Base-by-base conservation (phyloP, 2,329 filamentous ascomycete genomes). In the Dactylellina cionopaga region DNA sequence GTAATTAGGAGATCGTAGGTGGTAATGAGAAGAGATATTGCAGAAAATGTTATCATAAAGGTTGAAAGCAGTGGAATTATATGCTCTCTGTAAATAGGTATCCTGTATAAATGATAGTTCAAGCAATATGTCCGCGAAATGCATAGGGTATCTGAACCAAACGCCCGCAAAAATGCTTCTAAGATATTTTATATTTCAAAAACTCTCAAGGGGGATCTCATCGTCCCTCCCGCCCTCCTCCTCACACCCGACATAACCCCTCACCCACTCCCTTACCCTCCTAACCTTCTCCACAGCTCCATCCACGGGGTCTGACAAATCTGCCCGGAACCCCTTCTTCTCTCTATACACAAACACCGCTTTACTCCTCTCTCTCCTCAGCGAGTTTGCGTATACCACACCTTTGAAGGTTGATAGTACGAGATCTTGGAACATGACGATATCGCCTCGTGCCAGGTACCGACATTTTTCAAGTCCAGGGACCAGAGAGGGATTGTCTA, bases 251-350 rank as follows among this genome's bases (percentile, higher is more conserved):
- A 65, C 39, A 55, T 65, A 65, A 19, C 49, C 47, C 39, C 60
- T 55, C n/a, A 65, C 49, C 60, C 60, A 65, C 60, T 65, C 49
- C 31, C 60, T 52, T 39, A 65, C n/a, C 49, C 60, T 55, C 39
- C 60, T 54, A 15, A 65, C 60, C 39, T 65, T 65, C 60, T 65
- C 60, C 27, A 65, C 60, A 17, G 60, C 37, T 39, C 39, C 39
- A 55, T 65, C 60, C 39, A 46, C 60, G 9, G 60, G 60, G 39
- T 65, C 60, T 27, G 60, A 65, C 19, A 65, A 24, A 41, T 65
- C 60, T 17, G 41, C 60, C 19, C 60, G 24, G 19, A 55, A 47
- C 19, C 60, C 60, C n/a, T 44, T 55, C 39, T 29, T 55, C 11
- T 65, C 60, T 13, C 60, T 55, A 43, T 65, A 65, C 19, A 65